Percentiles rank a stretch among this genome's conserved stretches.
phyloP scores from a whole-genome alignment of 305 asterid genomes.

The Fraxinus velutina region DNA sequence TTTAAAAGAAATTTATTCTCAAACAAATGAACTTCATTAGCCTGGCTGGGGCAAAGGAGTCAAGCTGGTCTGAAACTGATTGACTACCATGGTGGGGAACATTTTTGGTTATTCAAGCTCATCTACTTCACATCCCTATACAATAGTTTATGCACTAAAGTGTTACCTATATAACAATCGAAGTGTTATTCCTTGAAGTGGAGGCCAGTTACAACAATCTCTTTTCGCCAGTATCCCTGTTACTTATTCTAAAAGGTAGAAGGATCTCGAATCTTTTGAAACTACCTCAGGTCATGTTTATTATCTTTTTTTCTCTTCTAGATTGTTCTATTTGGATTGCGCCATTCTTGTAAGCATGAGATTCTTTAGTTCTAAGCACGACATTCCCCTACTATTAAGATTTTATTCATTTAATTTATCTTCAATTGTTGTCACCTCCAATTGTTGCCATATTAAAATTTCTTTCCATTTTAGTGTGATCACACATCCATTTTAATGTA shows the following conservation, averaged over 20 bases:
- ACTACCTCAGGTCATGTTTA: not conserved
- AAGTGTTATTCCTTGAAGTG: not conserved
- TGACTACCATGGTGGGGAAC: not conserved
- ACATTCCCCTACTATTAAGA: not conserved
- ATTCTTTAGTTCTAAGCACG: not conserved
- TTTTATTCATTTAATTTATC: not conserved
- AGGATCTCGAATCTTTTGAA: not conserved
- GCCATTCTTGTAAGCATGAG: not conserved
- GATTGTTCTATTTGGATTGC: not conserved
- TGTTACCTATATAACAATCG: not conserved
- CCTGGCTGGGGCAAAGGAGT: conserved; percentile 13
- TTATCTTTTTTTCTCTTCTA: not conserved
- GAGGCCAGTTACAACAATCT: not conserved
- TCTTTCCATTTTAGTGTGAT: not conserved
- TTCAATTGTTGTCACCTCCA: not conserved
- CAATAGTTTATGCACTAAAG: not conserved
- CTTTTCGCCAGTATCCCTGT: not conserved
- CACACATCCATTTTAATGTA: not conserved
- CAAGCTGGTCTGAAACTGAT: not conserved
- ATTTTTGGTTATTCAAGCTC: not conserved
- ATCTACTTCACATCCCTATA: not conserved
- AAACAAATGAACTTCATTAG: not conserved
- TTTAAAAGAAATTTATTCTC: not conserved
- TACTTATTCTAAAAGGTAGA: not conserved
- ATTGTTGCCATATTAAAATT: not conserved